A percentile compares a stretch with the other conserved stretches of the same genome.
These are phyloP conservation scores for Odontarrhena argentea DNA, from an alignment of 345 rosid species.

Conservation along the genomic window DNA sequence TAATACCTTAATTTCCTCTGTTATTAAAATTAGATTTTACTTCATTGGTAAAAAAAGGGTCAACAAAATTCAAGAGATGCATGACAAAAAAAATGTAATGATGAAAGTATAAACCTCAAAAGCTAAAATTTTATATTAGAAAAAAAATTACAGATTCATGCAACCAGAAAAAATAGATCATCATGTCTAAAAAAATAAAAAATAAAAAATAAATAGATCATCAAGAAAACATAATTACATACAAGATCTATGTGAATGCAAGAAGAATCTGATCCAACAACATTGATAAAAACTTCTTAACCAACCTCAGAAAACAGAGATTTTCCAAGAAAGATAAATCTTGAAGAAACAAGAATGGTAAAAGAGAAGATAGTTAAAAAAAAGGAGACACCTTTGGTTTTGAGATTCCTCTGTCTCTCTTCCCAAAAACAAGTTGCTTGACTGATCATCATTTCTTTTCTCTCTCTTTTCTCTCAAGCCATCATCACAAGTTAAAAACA, in stretches of 20 bases:
- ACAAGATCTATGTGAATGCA: slow-evolving; percentile 23
- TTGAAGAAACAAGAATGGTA: neutral
- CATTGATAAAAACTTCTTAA: neutral
- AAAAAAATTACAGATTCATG: slow-evolving; percentile 28
- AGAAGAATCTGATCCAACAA: slow-evolving; percentile 3
- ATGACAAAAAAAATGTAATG: neutral
- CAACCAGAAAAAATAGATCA: slow-evolving; percentile 5
- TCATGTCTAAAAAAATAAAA: too few relatives aligned
- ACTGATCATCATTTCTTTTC: slow-evolving; percentile 33
- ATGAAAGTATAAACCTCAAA: neutral
- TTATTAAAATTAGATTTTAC: neutral
- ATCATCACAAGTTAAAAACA: slow-evolving; percentile 36
- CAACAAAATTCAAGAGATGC: slow-evolving; percentile 19
- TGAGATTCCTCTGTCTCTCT: slow-evolving; percentile 33
- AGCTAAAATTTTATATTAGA: neutral
- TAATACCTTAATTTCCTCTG: neutral
- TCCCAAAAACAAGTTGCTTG: slow-evolving; percentile 43
- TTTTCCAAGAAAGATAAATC: neutral
- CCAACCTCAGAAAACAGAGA: slow-evolving; percentile 22
- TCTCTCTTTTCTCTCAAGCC: slow-evolving; percentile 31
- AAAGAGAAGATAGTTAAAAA: neutral
- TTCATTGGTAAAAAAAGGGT: neutral
- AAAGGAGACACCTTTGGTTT: slow-evolving; percentile 32
- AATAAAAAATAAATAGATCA: neutral
- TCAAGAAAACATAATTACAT: neutral